These are phyloP conservation scores for Erysimum cheiranthoides DNA, from an alignment of 345 rosid species.

Conservation along the genomic window DNA sequence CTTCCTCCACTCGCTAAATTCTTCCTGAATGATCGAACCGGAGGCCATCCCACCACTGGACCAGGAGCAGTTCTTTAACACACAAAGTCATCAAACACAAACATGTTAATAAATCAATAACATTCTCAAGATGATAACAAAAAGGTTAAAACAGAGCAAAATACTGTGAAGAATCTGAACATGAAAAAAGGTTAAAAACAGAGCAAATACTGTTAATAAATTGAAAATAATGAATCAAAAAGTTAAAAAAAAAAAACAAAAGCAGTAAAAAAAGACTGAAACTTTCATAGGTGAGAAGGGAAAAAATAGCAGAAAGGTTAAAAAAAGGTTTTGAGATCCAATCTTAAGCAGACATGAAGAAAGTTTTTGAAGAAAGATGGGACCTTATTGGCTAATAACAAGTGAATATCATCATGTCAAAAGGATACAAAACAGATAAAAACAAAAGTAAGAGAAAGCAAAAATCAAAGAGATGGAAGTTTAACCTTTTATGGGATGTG, in stretches of 20 bases:
- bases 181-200: too few relatives aligned
- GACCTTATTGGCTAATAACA: constrained; percentile 41
- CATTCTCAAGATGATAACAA: background rate
- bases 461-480: constrained; percentile 34
- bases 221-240: too few relatives aligned
- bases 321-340: constrained; percentile 38
- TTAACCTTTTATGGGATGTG: constrained; percentile 47
- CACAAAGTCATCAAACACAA: constrained; percentile 18
- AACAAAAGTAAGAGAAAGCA: constrained; percentile 44
- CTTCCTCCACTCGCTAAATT: constrained; percentile 73
- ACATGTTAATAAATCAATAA: background rate
- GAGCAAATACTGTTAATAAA: too few relatives aligned
- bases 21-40: constrained; percentile 88
- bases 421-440: constrained; percentile 41
- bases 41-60: constrained; percentile 99
- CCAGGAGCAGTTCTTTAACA: constrained; percentile 83
- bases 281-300: background rate
- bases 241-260: background rate
- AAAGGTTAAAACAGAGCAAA: constrained; percentile 12
- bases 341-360: constrained; percentile 26
- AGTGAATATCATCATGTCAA: constrained; percentile 54
- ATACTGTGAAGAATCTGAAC: background rate
- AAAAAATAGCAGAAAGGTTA: background rate
- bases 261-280: constrained; percentile 24
- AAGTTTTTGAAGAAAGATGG: constrained; percentile 38